These are phyloP conservation scores for Infundibulicybe gibba DNA, from an alignment of 768 basidiomycete species.

Conservation along the genomic window DNA sequence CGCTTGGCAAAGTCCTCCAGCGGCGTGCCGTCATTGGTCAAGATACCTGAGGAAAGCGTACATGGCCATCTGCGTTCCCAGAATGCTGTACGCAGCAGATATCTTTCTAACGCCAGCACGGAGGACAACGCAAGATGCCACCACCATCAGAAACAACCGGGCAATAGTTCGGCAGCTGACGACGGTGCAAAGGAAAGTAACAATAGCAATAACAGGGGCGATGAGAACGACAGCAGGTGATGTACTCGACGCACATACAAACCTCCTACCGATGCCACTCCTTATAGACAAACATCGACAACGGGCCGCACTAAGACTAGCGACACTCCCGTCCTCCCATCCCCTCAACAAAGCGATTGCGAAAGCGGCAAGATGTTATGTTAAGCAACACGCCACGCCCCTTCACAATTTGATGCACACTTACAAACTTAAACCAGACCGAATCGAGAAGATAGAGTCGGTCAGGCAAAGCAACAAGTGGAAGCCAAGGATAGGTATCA, in stretches of 20 bases:
- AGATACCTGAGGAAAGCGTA: conserved; percentile 18
- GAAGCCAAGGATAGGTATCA: neutral
- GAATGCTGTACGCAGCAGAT: conserved; percentile 30
- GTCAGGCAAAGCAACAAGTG: conserved; percentile 1
- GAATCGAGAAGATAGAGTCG: conserved; percentile 9
- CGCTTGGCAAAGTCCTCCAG: conserved; percentile 13
- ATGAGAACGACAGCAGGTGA: conserved; percentile 6
- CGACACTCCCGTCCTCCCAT: conserved; percentile 5
- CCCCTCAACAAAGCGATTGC: conserved; percentile 4
- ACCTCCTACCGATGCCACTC: conserved; percentile 5
- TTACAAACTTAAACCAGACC: conserved; percentile 2
- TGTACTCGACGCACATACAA: too few relatives aligned
- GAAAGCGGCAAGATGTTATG: neutral
- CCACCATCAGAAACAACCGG: neutral
- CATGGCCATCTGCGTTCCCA: conserved; percentile 17
- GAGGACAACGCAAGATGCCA: neutral
- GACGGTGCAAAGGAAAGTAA: conserved; percentile 1
- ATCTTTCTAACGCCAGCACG: conserved; percentile 5
- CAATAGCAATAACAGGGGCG: conserved; percentile 6
- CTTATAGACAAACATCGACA: conserved; percentile 5
- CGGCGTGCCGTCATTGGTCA: conserved; percentile 14
- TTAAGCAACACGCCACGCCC: conserved; percentile 6
- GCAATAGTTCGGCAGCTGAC: conserved; percentile 4
- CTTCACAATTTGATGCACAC: conserved; percentile 7
- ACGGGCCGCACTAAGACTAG: too few relatives aligned